Conservation (phyloP, 768 basidiomycete genomes). For the Termitomyces bulborhizus region DNA sequence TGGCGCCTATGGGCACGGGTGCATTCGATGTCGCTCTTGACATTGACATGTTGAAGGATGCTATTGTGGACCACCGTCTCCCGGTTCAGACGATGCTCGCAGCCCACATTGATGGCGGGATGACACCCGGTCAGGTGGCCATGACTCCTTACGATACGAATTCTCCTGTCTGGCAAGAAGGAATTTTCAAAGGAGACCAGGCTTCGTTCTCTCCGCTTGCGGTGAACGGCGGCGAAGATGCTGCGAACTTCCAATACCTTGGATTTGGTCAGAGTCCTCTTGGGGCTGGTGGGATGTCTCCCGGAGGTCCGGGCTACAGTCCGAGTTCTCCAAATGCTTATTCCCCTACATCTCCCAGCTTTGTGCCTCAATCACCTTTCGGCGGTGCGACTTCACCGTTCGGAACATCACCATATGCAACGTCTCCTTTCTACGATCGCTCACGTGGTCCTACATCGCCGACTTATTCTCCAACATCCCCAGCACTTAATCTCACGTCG, state of each 20-base stretch:
- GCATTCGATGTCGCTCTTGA: constrained; percentile 94
- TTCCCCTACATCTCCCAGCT: constrained; percentile 82
- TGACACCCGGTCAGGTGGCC: constrained; percentile 87
- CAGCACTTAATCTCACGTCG: constrained; percentile 74
- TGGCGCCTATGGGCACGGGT: no score
- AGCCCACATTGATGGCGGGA: constrained; percentile 76
- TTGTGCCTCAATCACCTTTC: constrained; percentile 81
- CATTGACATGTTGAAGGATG: constrained; percentile 97
- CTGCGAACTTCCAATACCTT: constrained; percentile 64
- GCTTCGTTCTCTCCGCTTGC: constrained; percentile 96
- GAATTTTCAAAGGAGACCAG: constrained; percentile 72
- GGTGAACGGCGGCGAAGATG: constrained; percentile 79
- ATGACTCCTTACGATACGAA: constrained; percentile 97
- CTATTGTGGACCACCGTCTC: constrained; percentile 92
- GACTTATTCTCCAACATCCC: constrained; percentile 85
- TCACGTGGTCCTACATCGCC: constrained; percentile 63
- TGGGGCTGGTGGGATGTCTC: constrained; percentile 84
- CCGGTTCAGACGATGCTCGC: constrained; percentile 79
- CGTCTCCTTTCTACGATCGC: constrained; percentile 79
- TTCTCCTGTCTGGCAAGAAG: constrained; percentile 79
- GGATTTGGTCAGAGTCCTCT: constrained; percentile 83
- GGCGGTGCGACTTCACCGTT: constrained; percentile 80
- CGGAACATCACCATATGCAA: constrained; percentile 73
- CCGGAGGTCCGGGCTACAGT: constrained; percentile 81
- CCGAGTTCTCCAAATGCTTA: constrained; percentile 89